Percentiles rank a stretch among this genome's conserved stretches.
Conservation (phyloP, 352 stramenopile genomes). For the Globisporangium radiosum region DNA sequence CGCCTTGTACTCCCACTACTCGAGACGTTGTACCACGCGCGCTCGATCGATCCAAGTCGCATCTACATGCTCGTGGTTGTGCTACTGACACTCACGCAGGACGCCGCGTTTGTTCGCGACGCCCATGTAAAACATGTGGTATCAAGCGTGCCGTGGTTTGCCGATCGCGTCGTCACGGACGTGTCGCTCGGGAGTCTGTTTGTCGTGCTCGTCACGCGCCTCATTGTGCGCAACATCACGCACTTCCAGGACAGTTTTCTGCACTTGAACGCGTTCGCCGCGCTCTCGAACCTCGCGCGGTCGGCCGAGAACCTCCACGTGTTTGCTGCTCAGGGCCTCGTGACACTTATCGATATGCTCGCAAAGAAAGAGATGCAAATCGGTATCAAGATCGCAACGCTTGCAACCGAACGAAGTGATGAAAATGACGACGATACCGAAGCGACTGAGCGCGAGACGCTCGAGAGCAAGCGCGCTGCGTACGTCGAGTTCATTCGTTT, state of each 20-base stretch:
- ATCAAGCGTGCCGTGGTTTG: conserved; percentile 64
- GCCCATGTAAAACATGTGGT: conserved; percentile 61
- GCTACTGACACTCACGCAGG: conserved; percentile 60
- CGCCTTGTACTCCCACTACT: conserved; percentile 43
- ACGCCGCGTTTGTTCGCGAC: conserved; percentile 46
- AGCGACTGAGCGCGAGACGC: conserved; percentile 24
- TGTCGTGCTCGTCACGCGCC: conserved; percentile 70
- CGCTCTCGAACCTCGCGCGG: conserved; percentile 66
- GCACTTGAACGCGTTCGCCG: conserved; percentile 68
- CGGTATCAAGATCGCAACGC: conserved; percentile 34
- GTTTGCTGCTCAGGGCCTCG: conserved; percentile 63
- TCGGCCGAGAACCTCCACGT: conserved; percentile 67
- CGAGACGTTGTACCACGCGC: conserved; percentile 64
- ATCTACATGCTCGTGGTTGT: conserved; percentile 75
- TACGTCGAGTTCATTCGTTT: conserved; percentile 79
- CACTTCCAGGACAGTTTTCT: conserved; percentile 78
- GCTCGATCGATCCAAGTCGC: conserved; percentile 47
- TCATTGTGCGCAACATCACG: conserved; percentile 76
- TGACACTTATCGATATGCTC: conserved; percentile 63
- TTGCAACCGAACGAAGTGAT: not conserved
- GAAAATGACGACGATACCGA: not conserved
- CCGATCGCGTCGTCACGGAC: conserved; percentile 73
- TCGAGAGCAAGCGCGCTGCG: conserved; percentile 45
- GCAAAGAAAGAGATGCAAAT: conserved; percentile 72
- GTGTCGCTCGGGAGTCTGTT: conserved; percentile 67